Evolutionary conservation across 2,329 filamentous ascomycete species (phyloP).

Genomic region (Plectosphaerella sp.): DNA sequence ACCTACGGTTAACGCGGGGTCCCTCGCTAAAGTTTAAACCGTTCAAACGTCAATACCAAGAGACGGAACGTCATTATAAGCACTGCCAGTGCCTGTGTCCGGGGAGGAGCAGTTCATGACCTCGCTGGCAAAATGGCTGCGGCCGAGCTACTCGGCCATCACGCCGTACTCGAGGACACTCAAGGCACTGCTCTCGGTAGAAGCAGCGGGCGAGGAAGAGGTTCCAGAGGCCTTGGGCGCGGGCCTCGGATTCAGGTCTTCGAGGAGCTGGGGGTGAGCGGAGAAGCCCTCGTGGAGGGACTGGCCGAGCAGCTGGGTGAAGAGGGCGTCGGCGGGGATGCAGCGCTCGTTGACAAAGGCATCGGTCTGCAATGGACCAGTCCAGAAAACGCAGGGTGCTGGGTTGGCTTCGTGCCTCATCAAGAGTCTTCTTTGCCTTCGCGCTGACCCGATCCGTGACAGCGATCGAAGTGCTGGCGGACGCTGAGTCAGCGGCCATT

Average conservation of each 20-base stretch:
- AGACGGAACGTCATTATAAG: no score
- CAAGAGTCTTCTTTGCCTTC: conserved; percentile 75
- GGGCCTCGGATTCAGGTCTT: conserved; percentile 80
- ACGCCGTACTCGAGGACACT: conserved; percentile 94
- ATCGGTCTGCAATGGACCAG: conserved; percentile 1
- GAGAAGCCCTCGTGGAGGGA: conserved; percentile 74
- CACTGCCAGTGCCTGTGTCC: conserved; percentile 89
- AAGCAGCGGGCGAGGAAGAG: conserved; percentile 95
- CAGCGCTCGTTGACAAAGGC: conserved; percentile 2
- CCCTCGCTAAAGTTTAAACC: no score
- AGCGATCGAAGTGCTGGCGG: not conserved
- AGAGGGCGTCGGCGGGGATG: conserved; percentile 72
- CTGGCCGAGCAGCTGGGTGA: conserved; percentile 77
- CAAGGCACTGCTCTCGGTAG: conserved; percentile 91
- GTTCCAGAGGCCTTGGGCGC: conserved; percentile 87
- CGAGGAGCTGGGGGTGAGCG: conserved; percentile 72
- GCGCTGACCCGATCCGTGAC: conserved; percentile 67
- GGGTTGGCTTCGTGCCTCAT: conserved; percentile 52
- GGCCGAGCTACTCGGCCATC: conserved; percentile 94
- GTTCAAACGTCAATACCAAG: no score
- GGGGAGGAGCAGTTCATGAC: conserved; percentile 81
- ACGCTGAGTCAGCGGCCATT: not conserved
- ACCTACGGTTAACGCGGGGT: no score
- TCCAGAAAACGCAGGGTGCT: not conserved
- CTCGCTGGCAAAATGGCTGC: conserved; percentile 76